Percentiles rank a stretch among this genome's conserved stretches.
phyloP scores from a whole-genome alignment of 2,329 filamentous ascomycete genomes.

The Diplodia intermedia region DNA sequence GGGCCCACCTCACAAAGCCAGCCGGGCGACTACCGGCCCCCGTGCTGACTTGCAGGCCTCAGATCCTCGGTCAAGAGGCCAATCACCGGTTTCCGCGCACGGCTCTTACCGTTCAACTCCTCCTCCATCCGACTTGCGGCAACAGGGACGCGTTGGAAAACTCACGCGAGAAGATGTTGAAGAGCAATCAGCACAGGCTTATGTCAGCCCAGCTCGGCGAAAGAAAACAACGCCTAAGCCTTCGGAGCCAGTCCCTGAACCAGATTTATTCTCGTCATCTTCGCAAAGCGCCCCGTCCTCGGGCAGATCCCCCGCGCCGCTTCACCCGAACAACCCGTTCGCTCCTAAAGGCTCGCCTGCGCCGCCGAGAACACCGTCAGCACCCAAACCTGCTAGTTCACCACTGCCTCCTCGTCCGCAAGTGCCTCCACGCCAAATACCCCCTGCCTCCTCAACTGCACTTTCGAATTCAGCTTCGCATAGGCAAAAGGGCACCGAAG shows the following conservation, averaged over 20 bases:
- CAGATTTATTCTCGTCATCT: slow-evolving; percentile 60
- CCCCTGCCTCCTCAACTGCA: slow-evolving; percentile 70
- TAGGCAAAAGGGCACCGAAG: slow-evolving; percentile 79
- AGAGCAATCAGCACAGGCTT: slow-evolving; percentile 80
- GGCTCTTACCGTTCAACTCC: slow-evolving; percentile 25
- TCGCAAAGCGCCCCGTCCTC: slow-evolving; percentile 8
- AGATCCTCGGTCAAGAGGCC: slow-evolving; percentile 19
- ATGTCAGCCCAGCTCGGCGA: slow-evolving; percentile 84
- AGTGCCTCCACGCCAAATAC: slow-evolving; percentile 65
- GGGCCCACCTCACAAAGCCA: slow-evolving; percentile 59
- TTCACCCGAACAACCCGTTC: slow-evolving; percentile 47
- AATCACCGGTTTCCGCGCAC: slow-evolving; percentile 18
- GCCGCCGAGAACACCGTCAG: slow-evolving; percentile 33
- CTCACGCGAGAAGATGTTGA: slow-evolving; percentile 77
- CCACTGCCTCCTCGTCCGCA: slow-evolving; percentile 54
- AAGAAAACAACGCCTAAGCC: slow-evolving; percentile 68
- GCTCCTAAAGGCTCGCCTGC: slow-evolving; percentile 42
- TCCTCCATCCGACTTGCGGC: slow-evolving; percentile 36
- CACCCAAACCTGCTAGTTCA: slow-evolving; percentile 51
- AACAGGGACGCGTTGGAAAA: slow-evolving; percentile 54
- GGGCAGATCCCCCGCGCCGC: slow-evolving; percentile 58
- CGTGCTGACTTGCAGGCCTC: slow-evolving; percentile 30
- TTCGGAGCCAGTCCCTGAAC: slow-evolving; percentile 45
- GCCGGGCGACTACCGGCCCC: slow-evolving; percentile 41
- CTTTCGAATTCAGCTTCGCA: slow-evolving; percentile 79